Evolutionary conservation across 768 basidiomycete genomes (phyloP), one percentile per base, ranked within the genome.

Genomic region (Psilocybe subaeruginosa): DNA sequence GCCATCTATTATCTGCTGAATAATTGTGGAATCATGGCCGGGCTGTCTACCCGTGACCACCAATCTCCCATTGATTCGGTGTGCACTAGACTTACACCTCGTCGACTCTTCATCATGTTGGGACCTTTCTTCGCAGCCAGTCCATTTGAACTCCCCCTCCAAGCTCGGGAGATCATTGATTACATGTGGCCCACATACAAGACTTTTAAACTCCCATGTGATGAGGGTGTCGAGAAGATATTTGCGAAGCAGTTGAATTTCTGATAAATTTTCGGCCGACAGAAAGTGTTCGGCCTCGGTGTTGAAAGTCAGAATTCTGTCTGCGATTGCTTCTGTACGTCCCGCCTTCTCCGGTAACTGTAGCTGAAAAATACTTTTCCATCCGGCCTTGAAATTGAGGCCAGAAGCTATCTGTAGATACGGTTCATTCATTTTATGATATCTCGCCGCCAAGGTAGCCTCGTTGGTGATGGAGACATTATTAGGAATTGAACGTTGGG

Each of bases 111-210:
- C 59, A 3, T 55, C n/a, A 4, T 54, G n/a, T 23, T 31, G 9
- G 0, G 35, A n/a, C 37, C 59, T 54, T 48, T 60, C 59, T 5
- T 55, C 45, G 19, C 59, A 60, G 4, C 41, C 12, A 3, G 12
- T 23, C 59, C 59, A 60, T 17, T 12, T 7, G 14, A 60, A 60
- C 17, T 9, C 59, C 59, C 48, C 19, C 19, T 54, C 53, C n/a
- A 48, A 46, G 2, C 29, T n/a, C 4, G n/a, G 59, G 2, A 60
- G 3, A 12, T 23, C 19, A 8, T 30, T n/a, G 16, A 54, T 27
- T 4, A 16, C n/a, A 14, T 35, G 41, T 7, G 16, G 16, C 8
- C 52, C 59, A 29, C 7, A 33, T 8, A n/a, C 23, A 23, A 54
- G 45, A 19, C 51, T 60, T 23, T 60, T 60, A 23, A 54, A 60